Evolutionary conservation across 2,329 filamentous ascomycete genomes (phyloP), one percentile per base, ranked within the genome.

Genomic region (Penicillium psychrosexuale): DNA sequence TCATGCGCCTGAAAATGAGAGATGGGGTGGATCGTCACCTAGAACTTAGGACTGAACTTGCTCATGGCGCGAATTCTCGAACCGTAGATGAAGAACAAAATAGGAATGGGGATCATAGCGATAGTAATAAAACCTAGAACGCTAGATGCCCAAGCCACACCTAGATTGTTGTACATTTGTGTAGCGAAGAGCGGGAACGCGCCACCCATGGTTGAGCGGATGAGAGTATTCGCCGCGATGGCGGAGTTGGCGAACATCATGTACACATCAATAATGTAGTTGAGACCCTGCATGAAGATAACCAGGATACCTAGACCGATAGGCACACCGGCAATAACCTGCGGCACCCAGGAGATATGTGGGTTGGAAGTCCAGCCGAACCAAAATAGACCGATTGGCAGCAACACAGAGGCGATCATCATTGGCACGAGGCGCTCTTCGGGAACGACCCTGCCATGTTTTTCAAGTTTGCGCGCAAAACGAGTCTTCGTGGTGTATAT

Each of bases 331-430:
- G 76, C 70, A 5, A 80, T 66, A 0, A 77, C 76, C 28, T 78
- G 77, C 0, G 76, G 74, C 2, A 77, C 75, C 77, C 77, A 80
- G 11, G 66, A 71, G 37, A 78, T 72, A 24, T 68, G 40, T 1
- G 70, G 69, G 50, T 66, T 73, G 0, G 76, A 75, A 0, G 74
- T 73, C 79, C 80, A 82, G 5, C 73, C 77, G 54, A 79, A 80
- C 74, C 76, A 78, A 62, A 80, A 80, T n/a, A 80, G 65, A 47
- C 78, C 77, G 51, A 70, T 65, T 1, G 78, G 77, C 3, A 81
- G 64, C 3, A 77, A 53, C 8, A 76, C 59, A 0, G 72, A 74
- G 15, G 73, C 76, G 22, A 78, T 48, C 49, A 80, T 76, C 74
- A 79, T 77, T 3, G 77, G 75, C 0, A 76, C 66, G 1, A 81